These are phyloP conservation scores for Pachysandra terminalis DNA, from an alignment of 164 flowering plant species.

Conservation along the genomic window DNA sequence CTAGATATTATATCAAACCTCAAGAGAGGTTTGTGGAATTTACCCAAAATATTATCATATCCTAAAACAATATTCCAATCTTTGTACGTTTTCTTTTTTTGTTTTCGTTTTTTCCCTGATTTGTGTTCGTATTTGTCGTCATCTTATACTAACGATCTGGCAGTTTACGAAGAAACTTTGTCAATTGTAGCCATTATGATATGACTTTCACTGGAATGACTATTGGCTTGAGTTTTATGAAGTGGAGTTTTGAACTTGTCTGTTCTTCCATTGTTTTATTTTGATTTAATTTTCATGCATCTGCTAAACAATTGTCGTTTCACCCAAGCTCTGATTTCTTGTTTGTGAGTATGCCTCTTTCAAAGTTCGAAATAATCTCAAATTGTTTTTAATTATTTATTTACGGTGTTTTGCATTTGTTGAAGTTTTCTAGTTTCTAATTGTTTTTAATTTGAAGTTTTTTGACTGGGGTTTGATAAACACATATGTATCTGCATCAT, in stretches of 20 bases:
- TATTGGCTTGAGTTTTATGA: not conserved
- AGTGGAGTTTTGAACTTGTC: conserved; percentile 1
- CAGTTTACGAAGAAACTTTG: not conserved
- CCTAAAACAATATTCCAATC: too few relatives aligned
- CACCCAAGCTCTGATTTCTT: not conserved
- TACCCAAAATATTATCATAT: too few relatives aligned
- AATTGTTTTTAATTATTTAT: not conserved
- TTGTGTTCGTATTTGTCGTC: not conserved
- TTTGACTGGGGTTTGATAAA: not conserved
- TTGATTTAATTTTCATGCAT: not conserved
- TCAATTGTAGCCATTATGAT: not conserved
- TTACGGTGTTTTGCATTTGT: not conserved
- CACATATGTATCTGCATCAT: not conserved
- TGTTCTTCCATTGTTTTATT: not conserved
- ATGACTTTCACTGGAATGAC: not conserved
- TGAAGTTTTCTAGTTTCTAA: not conserved
- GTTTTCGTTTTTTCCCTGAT: not conserved
- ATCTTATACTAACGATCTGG: not conserved
- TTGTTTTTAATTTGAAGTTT: not conserved
- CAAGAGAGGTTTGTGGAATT: too few relatives aligned
- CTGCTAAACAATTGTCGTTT: too few relatives aligned
- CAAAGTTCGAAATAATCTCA: not conserved
- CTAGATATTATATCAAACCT: too few relatives aligned
- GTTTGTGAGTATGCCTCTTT: not conserved
- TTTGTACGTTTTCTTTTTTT: not conserved